Conservation (phyloP, 805 yeast genomes). For the Candida piceae region DNA sequence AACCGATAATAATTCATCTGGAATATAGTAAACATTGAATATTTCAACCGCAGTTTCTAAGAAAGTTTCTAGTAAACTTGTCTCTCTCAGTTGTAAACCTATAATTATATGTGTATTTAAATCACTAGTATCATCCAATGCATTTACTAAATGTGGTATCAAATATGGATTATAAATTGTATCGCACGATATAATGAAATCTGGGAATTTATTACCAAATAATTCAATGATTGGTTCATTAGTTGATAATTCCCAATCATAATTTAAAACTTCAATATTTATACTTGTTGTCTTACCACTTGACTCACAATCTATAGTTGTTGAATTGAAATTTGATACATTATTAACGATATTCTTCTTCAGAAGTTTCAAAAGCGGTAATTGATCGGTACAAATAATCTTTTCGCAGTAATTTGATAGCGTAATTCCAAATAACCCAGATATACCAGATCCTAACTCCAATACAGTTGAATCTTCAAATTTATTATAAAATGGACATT, state of each 20-base stretch:
- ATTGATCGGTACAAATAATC: constrained; percentile 57
- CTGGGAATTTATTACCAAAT: constrained; percentile 28
- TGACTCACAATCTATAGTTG: constrained; percentile 13
- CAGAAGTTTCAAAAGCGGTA: constrained; percentile 46
- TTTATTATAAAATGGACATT: constrained; percentile 23
- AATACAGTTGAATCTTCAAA: constrained; percentile 31
- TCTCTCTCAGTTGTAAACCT: constrained; percentile 52
- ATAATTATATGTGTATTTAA: constrained; percentile 33
- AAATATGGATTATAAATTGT: constrained; percentile 61
- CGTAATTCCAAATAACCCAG: constrained; percentile 44
- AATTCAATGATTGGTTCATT: constrained; percentile 4
- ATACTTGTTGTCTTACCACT: constrained; percentile 4
- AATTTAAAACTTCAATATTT: constrained; percentile 42
- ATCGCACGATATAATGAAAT: constrained; percentile 56
- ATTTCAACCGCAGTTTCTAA: constrained; percentile 29
- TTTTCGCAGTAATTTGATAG: constrained; percentile 30
- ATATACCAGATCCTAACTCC: constrained; percentile 61
- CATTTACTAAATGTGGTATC: constrained; percentile 42
- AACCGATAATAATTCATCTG: constrained; percentile 26
- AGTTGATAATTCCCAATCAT: constrained; percentile 55
- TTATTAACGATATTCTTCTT: constrained; percentile 42
- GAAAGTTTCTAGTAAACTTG: constrained; percentile 44
- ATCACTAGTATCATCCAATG: constrained; percentile 36
- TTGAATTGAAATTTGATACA: constrained; percentile 18
- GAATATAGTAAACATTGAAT: constrained; percentile 34